Evolutionary conservation across 306 rosid species (phyloP).

Genomic region (Crataegus laevigata): DNA sequence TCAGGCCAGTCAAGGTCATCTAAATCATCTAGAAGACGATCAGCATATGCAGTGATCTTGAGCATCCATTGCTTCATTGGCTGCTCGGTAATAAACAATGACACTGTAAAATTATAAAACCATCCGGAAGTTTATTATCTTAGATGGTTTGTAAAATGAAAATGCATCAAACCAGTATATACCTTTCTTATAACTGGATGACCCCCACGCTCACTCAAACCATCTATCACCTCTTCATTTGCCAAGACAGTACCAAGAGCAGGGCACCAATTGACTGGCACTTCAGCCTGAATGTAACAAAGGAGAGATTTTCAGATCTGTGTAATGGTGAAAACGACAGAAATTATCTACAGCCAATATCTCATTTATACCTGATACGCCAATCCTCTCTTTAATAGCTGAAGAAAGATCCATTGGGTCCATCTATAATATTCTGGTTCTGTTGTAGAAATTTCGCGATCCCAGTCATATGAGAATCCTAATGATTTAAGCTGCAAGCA

Average conservation of each 20-base stretch:
- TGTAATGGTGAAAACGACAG: conserved; percentile 1
- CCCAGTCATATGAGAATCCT: conserved; percentile 98
- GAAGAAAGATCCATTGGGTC: conserved; percentile 99
- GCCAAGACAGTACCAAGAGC: conserved; percentile 98
- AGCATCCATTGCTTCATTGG: conserved; percentile 99
- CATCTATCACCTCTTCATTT: conserved; percentile 96
- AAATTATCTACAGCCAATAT: conserved; percentile 8
- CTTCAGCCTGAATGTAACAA: conserved; percentile 70
- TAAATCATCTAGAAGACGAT: conserved; percentile 92
- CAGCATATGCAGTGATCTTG: conserved; percentile 97
- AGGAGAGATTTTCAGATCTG: conserved; percentile 7
- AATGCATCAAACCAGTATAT: conserved; percentile 4
- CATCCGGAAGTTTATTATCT: conserved; percentile 31
- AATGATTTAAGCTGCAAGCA: conserved; percentile 76
- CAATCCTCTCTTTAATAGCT: conserved; percentile 80
- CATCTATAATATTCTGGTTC: conserved; percentile 93
- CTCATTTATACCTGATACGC: conserved; percentile 77
- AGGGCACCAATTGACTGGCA: conserved; percentile 99
- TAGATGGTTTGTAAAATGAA: conserved; percentile 8
- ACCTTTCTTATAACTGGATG: conserved; percentile 94
- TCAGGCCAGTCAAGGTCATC: conserved; percentile 96
- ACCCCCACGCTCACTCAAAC: conserved; percentile 94
- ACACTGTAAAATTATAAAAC: conserved; percentile 75
- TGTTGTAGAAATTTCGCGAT: conserved; percentile 87
- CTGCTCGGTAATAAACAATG: conserved; percentile 94